These are phyloP conservation scores for Termitomyces sp. DNA, from an alignment of 768 basidiomycete genomes.

Conservation along the genomic window DNA sequence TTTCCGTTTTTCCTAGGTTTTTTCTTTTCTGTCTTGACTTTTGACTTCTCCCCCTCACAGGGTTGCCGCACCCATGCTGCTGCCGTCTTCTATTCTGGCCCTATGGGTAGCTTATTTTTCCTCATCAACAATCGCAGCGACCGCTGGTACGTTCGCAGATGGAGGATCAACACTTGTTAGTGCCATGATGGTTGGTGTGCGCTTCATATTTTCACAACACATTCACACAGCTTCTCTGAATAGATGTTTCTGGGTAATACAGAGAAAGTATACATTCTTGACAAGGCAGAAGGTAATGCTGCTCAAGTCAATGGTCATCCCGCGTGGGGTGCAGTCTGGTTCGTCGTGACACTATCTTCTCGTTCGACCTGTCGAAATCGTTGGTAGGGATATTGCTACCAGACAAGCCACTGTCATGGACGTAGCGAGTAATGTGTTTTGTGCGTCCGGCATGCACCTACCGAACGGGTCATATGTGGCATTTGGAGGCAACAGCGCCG, in stretches of 20 bases:
- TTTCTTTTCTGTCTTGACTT: not conserved
- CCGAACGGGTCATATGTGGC: conserved; percentile 73
- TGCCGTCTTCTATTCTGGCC: conserved; percentile 17
- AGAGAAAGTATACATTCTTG: conserved; percentile 71
- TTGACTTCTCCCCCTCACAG: not conserved
- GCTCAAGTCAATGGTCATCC: conserved; percentile 51
- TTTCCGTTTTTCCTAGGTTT: not conserved
- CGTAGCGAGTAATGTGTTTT: conserved; percentile 69
- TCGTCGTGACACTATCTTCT: not conserved
- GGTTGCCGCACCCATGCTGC: conserved; percentile 3
- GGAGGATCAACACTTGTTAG: conserved; percentile 30
- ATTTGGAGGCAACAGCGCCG: conserved; percentile 75
- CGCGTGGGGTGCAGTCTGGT: conserved; percentile 42
- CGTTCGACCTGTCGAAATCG: not conserved
- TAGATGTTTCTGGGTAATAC: conserved; percentile 66
- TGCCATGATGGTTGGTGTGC: conserved; percentile 31
- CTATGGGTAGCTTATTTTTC: conserved; percentile 20
- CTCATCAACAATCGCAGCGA: conserved; percentile 18
- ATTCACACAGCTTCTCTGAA: not conserved
- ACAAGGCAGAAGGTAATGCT: conserved; percentile 72
- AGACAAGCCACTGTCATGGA: conserved; percentile 63
- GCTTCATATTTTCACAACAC: not conserved
- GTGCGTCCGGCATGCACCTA: conserved; percentile 76
- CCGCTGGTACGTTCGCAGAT: conserved; percentile 29
- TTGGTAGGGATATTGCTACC: conserved; percentile 52